These are phyloP conservation scores for Gracilaria caudata DNA, from an alignment of 23 red algal species.

Conservation along the genomic window DNA sequence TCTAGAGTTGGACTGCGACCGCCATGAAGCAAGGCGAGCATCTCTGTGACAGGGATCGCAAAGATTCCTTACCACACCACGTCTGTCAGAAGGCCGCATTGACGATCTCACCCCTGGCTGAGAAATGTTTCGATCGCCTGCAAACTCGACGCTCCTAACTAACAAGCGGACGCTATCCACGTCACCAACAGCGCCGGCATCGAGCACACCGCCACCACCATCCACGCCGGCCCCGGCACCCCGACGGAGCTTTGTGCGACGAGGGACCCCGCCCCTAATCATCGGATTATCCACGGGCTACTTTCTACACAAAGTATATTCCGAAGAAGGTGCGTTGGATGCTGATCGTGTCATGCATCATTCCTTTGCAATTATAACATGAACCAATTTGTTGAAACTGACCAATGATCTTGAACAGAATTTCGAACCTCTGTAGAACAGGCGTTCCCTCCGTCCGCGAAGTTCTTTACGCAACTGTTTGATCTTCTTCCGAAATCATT, in stretches of 20 bases:
- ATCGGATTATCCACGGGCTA: constrained; percentile 3
- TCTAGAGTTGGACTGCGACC: no score
- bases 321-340: constrained; percentile 24
- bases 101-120: background rate
- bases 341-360: background rate
- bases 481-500: constrained; percentile 7
- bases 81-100: background rate
- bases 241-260: constrained; percentile 17
- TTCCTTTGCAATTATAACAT: background rate
- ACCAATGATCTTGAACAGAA: background rate
- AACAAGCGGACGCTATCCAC: constrained; percentile 11
- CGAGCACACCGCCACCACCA: background rate
- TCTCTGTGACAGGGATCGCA: background rate
- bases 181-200: background rate
- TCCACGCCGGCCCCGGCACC: constrained; percentile 5
- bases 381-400: background rate
- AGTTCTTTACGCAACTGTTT: constrained; percentile 22
- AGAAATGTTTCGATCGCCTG: constrained; percentile 37
- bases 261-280: background rate
- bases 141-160: background rate
- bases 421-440: constrained; percentile 29
- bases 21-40: no score
- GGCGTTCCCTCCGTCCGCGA: constrained; percentile 21
- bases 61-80: background rate
- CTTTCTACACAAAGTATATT: constrained; percentile 16